These are phyloP conservation scores for Penicillium lividum DNA, from an alignment of 495 filamentous ascomycete genomes.

Conservation along the genomic window DNA sequence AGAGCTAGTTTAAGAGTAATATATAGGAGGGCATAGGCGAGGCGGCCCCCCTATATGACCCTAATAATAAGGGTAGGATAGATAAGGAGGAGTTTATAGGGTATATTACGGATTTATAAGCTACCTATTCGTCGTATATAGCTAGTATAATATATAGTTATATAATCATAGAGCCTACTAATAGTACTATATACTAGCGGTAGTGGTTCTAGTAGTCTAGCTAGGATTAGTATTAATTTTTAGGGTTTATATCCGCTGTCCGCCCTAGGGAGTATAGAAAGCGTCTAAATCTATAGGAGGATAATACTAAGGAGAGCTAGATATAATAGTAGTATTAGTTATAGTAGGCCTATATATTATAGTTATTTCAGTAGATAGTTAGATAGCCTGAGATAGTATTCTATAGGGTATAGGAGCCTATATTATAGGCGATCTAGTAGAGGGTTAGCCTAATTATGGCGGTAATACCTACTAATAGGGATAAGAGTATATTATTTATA, in stretches of 20 bases:
- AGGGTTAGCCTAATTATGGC: not conserved
- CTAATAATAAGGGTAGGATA: not conserved
- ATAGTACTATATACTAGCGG: not conserved
- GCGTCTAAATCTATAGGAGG: not conserved
- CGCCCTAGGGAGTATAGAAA: not conserved
- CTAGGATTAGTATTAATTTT: not conserved
- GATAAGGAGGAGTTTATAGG: not conserved
- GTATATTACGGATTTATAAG: constrained; percentile 1
- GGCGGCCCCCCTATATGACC: not conserved
- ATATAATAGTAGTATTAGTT: not conserved
- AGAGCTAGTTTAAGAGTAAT: constrained; percentile 3
- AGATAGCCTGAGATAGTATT: not conserved
- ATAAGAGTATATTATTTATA: constrained; percentile 4
- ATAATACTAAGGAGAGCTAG: not conserved
- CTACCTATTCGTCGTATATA: not conserved
- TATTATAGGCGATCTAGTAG: not conserved
- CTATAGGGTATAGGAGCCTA: not conserved
- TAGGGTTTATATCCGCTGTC: not conserved
- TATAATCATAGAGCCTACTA: not conserved
- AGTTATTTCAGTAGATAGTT: not conserved
- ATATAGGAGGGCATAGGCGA: not conserved
- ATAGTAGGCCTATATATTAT: not conserved
- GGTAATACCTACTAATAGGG: not conserved
- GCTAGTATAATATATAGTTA: constrained; percentile 1
- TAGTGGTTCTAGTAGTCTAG: not conserved